Evolutionary conservation across 1,139 yeast species (phyloP), one percentile per base, ranked within the genome.

Genomic region (Saccharomyces hybrid): DNA sequence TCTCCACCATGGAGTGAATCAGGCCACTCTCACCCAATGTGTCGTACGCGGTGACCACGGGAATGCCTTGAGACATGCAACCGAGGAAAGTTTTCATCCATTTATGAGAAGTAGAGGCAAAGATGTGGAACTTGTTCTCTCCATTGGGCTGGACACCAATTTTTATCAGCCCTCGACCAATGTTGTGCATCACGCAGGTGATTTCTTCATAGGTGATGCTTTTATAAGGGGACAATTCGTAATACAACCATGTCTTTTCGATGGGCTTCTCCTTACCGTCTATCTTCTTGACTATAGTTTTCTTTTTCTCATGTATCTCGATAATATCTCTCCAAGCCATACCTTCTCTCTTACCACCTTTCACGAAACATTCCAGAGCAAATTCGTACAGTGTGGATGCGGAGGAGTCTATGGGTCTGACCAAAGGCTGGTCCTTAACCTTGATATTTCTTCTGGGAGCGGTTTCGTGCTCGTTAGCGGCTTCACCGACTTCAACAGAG

Each of bases 201-300:
- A 19, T 19, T 19, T 19, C 19, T 19, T 19, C 19, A 19, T 19
- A 19, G 19, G 19, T 19, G 19, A 19, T 19, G 19, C 19, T 19
- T 19, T 19, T 70, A 75, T 90, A 95, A 50, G 80, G 80, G 19
- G 90, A 79, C 69, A 86, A 75, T 73, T 95, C 97, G 70, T 79
- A 93, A 71, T 76, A 93, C 54, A 78, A 73, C 99, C 99, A 93
- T 53, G 83, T 84, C 75, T 93, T 93, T 67, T 86, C 88, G 52
- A 86, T 85, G 61, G 80, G 76, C 42, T 73, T 75, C 56, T 82
- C 82, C 69, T 86, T 78, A 57, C 98, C 98, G 60, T 90, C 87
- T 51, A 93, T 75, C 56, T 81, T 70, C 75, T 89, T 91, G 61
- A 82, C 84, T 55, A 93, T 79, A 66, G 77, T 77, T 73, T 89